These are phyloP conservation scores for Stipa capillata DNA, from an alignment of 176 grass and related monocot genomes.

Conservation along the genomic window DNA sequence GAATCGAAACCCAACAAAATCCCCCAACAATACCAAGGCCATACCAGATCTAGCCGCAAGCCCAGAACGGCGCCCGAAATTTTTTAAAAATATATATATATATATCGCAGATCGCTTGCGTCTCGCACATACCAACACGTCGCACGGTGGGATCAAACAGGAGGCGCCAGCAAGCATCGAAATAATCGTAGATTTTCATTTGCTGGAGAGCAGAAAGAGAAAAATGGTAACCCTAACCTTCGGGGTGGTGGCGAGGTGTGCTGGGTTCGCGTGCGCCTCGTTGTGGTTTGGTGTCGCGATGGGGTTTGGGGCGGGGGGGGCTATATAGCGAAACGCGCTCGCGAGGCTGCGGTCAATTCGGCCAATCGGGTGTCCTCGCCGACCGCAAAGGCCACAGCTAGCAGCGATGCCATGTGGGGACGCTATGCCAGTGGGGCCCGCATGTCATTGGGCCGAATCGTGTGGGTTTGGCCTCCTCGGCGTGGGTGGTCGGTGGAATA, in stretches of 20 bases:
- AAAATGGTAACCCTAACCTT: background rate
- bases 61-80: background rate
- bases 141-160: too few relatives aligned
- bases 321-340: background rate
- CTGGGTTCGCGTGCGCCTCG: background rate
- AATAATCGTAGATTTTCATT: too few relatives aligned
- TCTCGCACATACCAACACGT: too few relatives aligned
- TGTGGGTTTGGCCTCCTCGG: background rate
- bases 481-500: conserved; percentile 2
- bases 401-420: background rate
- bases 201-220: background rate
- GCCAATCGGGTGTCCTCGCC: background rate
- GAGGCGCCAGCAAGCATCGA: too few relatives aligned
- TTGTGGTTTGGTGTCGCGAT: too few relatives aligned
- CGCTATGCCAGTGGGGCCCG: fast-evolving
- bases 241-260: too few relatives aligned
- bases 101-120: background rate
- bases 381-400: fast-evolving
- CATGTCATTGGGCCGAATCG: fast-evolving
- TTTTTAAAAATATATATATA: background rate
- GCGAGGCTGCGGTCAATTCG: background rate
- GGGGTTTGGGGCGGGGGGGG: too few relatives aligned
- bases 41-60: background rate
- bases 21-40: background rate
- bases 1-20: background rate